Percentiles rank a stretch among this genome's conserved stretches.
Conservation (phyloP, 2,329 filamentous ascomycete species). For the Pseudogymnoascus sp. region DNA sequence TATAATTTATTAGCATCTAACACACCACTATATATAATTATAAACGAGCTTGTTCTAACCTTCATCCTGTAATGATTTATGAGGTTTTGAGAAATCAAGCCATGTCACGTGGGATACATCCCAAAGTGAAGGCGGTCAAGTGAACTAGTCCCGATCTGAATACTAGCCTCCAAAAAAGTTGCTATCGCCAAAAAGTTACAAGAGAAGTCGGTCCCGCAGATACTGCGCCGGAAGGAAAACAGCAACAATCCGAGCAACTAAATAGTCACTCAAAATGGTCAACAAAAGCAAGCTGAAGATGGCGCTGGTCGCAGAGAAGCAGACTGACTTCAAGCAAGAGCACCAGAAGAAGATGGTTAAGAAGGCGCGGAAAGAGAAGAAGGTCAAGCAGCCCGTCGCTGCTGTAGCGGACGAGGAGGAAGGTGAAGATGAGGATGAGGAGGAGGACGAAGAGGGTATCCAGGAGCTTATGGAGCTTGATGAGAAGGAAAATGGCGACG, state of each 20-base stretch:
- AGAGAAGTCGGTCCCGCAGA: constrained; percentile 6
- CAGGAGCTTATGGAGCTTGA: constrained; percentile 24
- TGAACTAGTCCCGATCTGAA: constrained; percentile 7
- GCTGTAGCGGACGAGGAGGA: constrained; percentile 35
- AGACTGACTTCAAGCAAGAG: constrained; percentile 42
- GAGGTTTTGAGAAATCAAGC: neutral
- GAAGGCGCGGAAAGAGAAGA: constrained; percentile 30
- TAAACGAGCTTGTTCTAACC: neutral
- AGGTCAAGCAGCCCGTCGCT: constrained; percentile 21
- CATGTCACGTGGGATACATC: neutral
- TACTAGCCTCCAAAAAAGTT: constrained; percentile 12
- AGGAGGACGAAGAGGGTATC: constrained; percentile 26
- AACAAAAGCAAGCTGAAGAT: constrained; percentile 41
- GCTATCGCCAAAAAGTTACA: constrained; percentile 5
- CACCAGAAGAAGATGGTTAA: constrained; percentile 31
- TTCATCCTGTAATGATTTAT: neutral
- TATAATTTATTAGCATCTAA: neutral
- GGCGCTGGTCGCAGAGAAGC: constrained; percentile 47
- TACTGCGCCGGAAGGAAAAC: constrained; percentile 6
- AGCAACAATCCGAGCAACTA: neutral
- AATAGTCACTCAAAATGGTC: constrained; percentile 24
- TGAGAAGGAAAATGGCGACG: constrained; percentile 32
- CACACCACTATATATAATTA: neutral
- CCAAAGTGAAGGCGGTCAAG: constrained; percentile 6
- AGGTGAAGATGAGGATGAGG: constrained; percentile 33